A percentile compares a stretch with the other conserved stretches of the same genome.
These are phyloP conservation scores for Pseudofabraea citricarpa DNA, from an alignment of 2,329 filamentous ascomycete species.

Conservation along the genomic window DNA sequence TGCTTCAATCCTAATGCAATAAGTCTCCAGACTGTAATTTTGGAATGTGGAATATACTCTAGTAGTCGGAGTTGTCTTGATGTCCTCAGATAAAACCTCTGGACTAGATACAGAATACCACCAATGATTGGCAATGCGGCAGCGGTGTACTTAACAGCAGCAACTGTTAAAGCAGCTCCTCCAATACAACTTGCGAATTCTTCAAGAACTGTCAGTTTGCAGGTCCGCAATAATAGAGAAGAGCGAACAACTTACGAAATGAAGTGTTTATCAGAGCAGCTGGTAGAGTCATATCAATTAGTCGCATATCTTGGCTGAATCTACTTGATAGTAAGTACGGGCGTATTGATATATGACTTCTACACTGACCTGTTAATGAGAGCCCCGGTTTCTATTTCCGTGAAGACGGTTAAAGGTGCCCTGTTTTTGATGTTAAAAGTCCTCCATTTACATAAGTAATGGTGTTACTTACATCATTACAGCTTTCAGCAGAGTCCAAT, in stretches of 20 bases:
- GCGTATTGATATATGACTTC: slow-evolving; percentile 38
- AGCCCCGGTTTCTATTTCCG: slow-evolving; percentile 37
- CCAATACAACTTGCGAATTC: slow-evolving; percentile 13
- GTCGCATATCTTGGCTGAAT: slow-evolving; percentile 38
- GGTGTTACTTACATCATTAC: background rate
- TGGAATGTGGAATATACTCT: no score
- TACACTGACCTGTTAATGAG: slow-evolving; percentile 35
- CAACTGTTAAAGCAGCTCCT: slow-evolving; percentile 24
- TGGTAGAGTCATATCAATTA: slow-evolving; percentile 24
- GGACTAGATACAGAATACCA: slow-evolving; percentile 36
- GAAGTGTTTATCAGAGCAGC: slow-evolving; percentile 4
- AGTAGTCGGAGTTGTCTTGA: slow-evolving; percentile 42
- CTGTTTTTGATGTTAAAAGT: background rate
- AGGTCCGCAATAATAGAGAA: background rate
- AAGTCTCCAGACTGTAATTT: no score
- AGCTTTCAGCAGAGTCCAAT: background rate
- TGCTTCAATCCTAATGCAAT: slow-evolving; percentile 27
- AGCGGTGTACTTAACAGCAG: slow-evolving; percentile 32
- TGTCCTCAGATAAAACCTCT: slow-evolving; percentile 40
- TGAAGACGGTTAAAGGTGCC: slow-evolving; percentile 32
- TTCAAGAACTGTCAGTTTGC: slow-evolving; percentile 33
- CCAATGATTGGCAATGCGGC: slow-evolving; percentile 36
- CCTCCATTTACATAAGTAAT: no score
- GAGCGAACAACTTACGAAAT: background rate
- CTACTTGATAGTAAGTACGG: slow-evolving; percentile 36